These are phyloP conservation scores for Achaetomium macrosporum DNA, from an alignment of 2,329 filamentous ascomycete species.

Conservation along the genomic window DNA sequence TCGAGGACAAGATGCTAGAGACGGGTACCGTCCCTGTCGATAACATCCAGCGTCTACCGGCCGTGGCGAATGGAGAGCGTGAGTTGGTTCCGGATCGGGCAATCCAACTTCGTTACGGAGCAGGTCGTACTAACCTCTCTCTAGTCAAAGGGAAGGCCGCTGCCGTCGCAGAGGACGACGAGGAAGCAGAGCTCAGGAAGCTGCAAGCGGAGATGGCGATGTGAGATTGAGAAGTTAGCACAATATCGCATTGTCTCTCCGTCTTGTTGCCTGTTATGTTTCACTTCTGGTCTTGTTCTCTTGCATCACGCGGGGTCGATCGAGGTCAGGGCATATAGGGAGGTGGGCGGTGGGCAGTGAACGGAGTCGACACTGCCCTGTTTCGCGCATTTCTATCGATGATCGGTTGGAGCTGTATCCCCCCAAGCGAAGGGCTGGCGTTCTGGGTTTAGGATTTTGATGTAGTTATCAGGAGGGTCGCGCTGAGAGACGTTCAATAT, in stretches of 20 bases:
- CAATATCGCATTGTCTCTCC: not conserved
- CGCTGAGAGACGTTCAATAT: not conserved
- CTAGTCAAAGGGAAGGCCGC: slow-evolving; percentile 47
- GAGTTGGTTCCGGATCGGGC: slow-evolving; percentile 36
- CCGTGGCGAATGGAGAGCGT: slow-evolving; percentile 70
- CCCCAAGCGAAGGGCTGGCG: slow-evolving; percentile 12
- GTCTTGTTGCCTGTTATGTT: not conserved
- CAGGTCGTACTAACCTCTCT: slow-evolving; percentile 19
- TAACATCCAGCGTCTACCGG: slow-evolving; percentile 65
- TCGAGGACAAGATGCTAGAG: slow-evolving; percentile 91
- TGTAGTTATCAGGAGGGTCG: not conserved
- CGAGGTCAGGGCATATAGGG: not conserved
- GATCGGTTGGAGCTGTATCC: not conserved
- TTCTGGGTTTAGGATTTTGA: slow-evolving; percentile 12
- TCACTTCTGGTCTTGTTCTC: not conserved
- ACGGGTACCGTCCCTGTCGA: slow-evolving; percentile 83
- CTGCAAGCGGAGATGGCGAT: slow-evolving; percentile 97
- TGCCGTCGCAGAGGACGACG: slow-evolving; percentile 74
- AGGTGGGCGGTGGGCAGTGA: not conserved
- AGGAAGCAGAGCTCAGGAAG: slow-evolving; percentile 89
- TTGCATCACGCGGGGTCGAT: not conserved
- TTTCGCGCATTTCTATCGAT: not conserved
- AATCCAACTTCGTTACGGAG: not conserved
- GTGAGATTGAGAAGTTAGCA: slow-evolving; percentile 40
- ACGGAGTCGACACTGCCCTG: not conserved